Base-by-base conservation (phyloP, 768 basidiomycete species). In the Boletus sensibilis region DNA sequence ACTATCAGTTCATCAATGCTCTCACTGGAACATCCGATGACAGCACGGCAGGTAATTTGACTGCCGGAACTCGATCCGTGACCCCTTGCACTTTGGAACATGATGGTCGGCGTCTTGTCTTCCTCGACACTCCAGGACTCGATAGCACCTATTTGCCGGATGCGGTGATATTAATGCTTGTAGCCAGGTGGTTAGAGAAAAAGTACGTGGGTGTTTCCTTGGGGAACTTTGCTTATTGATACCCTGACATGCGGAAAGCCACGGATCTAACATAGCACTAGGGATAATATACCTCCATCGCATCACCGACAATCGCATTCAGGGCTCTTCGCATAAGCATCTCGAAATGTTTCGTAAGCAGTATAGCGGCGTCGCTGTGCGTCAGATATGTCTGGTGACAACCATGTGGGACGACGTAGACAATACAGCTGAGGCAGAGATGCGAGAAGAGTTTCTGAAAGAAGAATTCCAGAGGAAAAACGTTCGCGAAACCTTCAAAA, bases 331-430 rank as follows among this genome's bases (percentile, higher is more conserved):
- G 11, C 41, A 35, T 2, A 7, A 14, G 10, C 23, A 60, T n/a
- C 45, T 58, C 5, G 33, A 53, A 21, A 53, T 31, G 56, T 18
- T 58, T 47, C 56, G 25, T 12, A 45, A 31, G 20, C 51, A 44
- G 14, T 53, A 50, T 6, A 27, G 23, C 35, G 6, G 39, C 13
- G 14, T 35, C 3, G 12, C 8, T 23, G 37, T 53, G 21, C 25
- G 40, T 44, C 41, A 35, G 7, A 48, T 48, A 49, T 52, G 58
- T 33, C 46, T 59, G 1, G 29, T 57, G 20, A 59, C 55, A 14
- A 57, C 58, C 2, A 52, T 59, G 58, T 57, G 58, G 55, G 50
- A 57, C 50, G 16, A 56, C 13, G 35, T 52, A 31, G 6, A 20
- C 21, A 27, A 57, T 47, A 23, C 0, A 31, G 40, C 13, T 12